Evolutionary conservation across 495 filamentous ascomycete genomes (phyloP).

Genomic region (Corynascus novoguineensis): DNA sequence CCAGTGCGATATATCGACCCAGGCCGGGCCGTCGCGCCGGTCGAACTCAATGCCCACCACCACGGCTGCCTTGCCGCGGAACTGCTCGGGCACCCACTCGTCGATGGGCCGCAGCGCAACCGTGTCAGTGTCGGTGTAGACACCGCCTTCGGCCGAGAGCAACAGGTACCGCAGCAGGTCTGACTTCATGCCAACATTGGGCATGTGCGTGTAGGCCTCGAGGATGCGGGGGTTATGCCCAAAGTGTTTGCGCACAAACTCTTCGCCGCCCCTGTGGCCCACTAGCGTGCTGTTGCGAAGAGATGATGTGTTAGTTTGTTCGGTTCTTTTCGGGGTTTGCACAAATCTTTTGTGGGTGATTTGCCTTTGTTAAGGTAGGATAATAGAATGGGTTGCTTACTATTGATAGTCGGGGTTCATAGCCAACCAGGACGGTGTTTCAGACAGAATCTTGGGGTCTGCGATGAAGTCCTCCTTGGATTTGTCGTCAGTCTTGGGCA

Average conservation of each 20-base stretch:
- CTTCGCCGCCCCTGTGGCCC: constrained; percentile 19
- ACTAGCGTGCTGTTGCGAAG: constrained; percentile 16
- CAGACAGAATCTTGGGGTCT: constrained; percentile 3
- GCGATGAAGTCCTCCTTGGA: background rate
- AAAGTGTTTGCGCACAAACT: constrained; percentile 26
- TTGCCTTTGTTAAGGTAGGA: too few relatives aligned
- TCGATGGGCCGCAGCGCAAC: constrained; percentile 40
- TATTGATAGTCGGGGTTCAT: constrained; percentile 13
- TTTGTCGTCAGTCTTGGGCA: constrained; percentile 3
- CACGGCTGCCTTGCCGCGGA: constrained; percentile 28
- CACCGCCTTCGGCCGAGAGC: constrained; percentile 45
- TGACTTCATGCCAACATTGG: constrained; percentile 44
- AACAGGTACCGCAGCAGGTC: constrained; percentile 52
- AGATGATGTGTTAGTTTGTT: background rate
- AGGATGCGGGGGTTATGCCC: constrained; percentile 36
- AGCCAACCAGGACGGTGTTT: constrained; percentile 8
- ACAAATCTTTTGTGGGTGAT: background rate
- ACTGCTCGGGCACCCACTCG: constrained; percentile 42
- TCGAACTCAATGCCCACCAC: constrained; percentile 39
- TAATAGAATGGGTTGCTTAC: background rate
- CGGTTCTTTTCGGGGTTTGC: background rate
- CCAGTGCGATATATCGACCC: constrained; percentile 29
- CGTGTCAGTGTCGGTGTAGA: constrained; percentile 52
- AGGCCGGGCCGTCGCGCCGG: constrained; percentile 17
- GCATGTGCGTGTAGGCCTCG: constrained; percentile 36